A percentile compares a stretch with the other conserved stretches of the same genome.
Conservation (phyloP, 768 basidiomycete genomes). For the Cyathus striatus region DNA sequence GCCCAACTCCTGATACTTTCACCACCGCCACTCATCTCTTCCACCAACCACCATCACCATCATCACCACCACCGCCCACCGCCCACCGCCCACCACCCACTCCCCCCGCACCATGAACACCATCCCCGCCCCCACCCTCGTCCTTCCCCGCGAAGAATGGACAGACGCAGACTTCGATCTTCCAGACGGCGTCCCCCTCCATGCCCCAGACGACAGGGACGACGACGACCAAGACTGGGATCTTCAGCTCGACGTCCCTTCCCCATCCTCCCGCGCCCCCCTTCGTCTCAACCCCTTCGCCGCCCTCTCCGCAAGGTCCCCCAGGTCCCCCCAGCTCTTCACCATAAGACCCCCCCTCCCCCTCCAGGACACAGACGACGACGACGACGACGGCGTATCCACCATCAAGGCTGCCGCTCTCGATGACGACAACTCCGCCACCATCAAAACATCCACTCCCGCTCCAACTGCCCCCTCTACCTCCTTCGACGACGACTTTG, state of each 20-base stretch:
- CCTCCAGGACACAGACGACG: conserved; percentile 41
- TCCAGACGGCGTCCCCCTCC: conserved; percentile 67
- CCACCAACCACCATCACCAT: no score
- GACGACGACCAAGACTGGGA: conserved; percentile 79
- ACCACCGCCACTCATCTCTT: no score
- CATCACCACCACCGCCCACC: neutral
- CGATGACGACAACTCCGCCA: conserved; percentile 21
- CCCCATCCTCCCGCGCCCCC: conserved; percentile 44
- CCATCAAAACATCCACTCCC: conserved; percentile 66
- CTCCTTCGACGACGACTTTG: conserved; percentile 72
- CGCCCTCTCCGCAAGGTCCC: conserved; percentile 28
- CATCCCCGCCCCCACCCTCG: conserved; percentile 52
- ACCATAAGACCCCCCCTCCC: conserved; percentile 62
- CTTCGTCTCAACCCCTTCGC: conserved; percentile 31
- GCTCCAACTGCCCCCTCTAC: conserved; percentile 29
- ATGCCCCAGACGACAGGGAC: conserved; percentile 61
- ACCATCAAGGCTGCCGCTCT: conserved; percentile 59
- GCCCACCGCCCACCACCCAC: conserved; percentile 2
- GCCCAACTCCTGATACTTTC: no score
- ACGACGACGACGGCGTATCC: conserved; percentile 77
- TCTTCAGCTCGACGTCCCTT: conserved; percentile 62
- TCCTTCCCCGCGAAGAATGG: conserved; percentile 71
- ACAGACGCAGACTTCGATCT: conserved; percentile 84
- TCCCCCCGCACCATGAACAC: conserved; percentile 41
- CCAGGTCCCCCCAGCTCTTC: conserved; percentile 36